These are phyloP conservation scores for Avena insularis DNA, from an alignment of 176 grass and related monocot species.

Conservation along the genomic window DNA sequence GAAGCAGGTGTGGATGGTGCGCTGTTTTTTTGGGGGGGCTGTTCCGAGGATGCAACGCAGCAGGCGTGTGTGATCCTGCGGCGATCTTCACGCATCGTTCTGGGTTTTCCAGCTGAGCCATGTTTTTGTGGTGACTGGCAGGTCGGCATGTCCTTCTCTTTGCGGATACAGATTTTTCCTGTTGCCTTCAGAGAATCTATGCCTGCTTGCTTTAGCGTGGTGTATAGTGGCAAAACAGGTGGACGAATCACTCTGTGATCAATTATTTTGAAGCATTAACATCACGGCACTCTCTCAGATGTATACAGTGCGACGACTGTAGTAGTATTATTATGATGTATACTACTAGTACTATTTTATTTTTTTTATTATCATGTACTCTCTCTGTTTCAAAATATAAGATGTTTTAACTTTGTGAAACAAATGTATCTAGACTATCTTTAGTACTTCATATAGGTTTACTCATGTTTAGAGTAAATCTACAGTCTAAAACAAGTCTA, in stretches of 20 bases:
- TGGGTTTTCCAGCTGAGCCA: too few species aligned
- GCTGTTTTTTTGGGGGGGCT: too few species aligned
- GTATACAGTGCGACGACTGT: background rate
- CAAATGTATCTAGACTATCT: too few species aligned
- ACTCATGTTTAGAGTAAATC: too few species aligned
- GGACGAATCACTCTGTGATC: too few species aligned
- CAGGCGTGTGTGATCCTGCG: background rate
- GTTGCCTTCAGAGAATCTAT: background rate
- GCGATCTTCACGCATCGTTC: too few species aligned
- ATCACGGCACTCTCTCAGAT: background rate
- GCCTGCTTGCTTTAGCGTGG: background rate
- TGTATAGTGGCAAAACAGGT: background rate
- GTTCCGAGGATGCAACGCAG: background rate
- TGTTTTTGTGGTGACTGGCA: background rate
- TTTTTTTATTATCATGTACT: too few species aligned
- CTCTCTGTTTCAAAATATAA: too few species aligned
- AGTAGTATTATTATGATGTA: background rate
- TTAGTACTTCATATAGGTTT: too few species aligned
- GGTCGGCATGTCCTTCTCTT: background rate
- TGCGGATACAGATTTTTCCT: background rate
- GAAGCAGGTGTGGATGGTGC: slow-evolving; percentile 1
- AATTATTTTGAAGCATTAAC: background rate
- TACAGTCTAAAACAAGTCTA: too few species aligned
- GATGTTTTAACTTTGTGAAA: too few species aligned
- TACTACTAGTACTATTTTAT: background rate